These are phyloP conservation scores for Neofusicoccum sp. DNA, from an alignment of 2,329 filamentous ascomycete genomes.

Conservation along the genomic window DNA sequence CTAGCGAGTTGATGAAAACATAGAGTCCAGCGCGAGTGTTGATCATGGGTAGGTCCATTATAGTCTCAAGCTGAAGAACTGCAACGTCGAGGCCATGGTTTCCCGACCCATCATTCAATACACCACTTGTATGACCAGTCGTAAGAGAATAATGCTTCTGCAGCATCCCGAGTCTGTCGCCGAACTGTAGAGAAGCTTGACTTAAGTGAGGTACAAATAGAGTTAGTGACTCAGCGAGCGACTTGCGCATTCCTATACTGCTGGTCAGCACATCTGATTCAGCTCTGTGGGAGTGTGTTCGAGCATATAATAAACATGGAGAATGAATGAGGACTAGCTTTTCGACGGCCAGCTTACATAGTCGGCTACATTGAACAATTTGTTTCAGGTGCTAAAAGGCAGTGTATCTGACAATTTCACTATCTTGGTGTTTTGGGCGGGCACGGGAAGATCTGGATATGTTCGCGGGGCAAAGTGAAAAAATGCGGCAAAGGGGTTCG, in stretches of 20 bases:
- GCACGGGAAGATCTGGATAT: too few species aligned
- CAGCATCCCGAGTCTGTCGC: slow-evolving; percentile 37
- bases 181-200: slow-evolving; percentile 54
- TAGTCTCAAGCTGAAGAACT: slow-evolving; percentile 52
- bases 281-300: background rate
- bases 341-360: too few species aligned
- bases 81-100: slow-evolving; percentile 40
- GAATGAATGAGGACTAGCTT: too few species aligned
- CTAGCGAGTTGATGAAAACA: slow-evolving; percentile 77
- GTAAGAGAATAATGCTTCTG: slow-evolving; percentile 42
- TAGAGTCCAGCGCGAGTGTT: slow-evolving; percentile 82
- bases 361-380: too few species aligned
- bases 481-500: background rate
- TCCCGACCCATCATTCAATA: slow-evolving; percentile 42
- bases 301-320: too few species aligned
- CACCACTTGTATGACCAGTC: slow-evolving; percentile 43
- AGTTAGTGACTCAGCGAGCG: slow-evolving; percentile 32
- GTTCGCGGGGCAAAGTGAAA: too few species aligned
- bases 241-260: slow-evolving; percentile 31
- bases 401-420: too few species aligned
- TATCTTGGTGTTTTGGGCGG: too few species aligned
- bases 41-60: slow-evolving; percentile 66
- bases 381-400: too few species aligned
- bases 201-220: slow-evolving; percentile 45
- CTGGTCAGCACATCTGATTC: background rate